Evolutionary conservation across 1,139 yeast genomes (phyloP).

Genomic region (Pichia sp.): DNA sequence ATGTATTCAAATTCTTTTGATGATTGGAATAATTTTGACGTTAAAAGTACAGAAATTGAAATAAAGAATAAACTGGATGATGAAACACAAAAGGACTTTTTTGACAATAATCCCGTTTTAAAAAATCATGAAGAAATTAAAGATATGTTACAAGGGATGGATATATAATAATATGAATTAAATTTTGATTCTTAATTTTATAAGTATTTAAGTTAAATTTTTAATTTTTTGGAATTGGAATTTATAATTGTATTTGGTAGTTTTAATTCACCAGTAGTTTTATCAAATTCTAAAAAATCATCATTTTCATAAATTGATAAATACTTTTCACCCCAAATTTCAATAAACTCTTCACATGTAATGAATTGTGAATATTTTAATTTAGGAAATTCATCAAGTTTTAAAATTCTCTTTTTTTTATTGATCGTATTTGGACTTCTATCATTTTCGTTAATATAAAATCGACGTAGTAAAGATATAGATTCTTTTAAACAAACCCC

Average conservation of each 20-base stretch:
- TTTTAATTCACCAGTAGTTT: slow-evolving; percentile 17
- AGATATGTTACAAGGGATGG: slow-evolving; percentile 10
- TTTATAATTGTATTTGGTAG: not conserved
- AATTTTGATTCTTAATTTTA: too few relatives aligned
- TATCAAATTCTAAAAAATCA: slow-evolving; percentile 21
- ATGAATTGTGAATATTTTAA: slow-evolving; percentile 46
- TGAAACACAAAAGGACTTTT: slow-evolving; percentile 11
- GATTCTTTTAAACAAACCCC: slow-evolving; percentile 82
- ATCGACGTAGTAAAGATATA: slow-evolving; percentile 67
- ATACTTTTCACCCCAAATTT: slow-evolving; percentile 43
- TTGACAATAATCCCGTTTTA: slow-evolving; percentile 23
- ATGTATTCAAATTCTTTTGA: slow-evolving; percentile 68
- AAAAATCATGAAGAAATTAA: slow-evolving; percentile 23
- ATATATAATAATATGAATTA: not conserved
- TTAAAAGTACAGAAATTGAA: slow-evolving; percentile 5
- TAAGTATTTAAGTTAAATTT: not conserved
- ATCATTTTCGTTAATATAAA: slow-evolving; percentile 78
- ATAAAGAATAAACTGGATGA: slow-evolving; percentile 3
- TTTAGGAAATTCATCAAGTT: slow-evolving; percentile 56
- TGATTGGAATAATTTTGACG: slow-evolving; percentile 54
- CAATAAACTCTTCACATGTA: slow-evolving; percentile 38
- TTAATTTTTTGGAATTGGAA: not conserved
- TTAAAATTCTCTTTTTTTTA: slow-evolving; percentile 71
- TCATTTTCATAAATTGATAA: slow-evolving; percentile 28
- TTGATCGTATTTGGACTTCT: slow-evolving; percentile 77